These are phyloP conservation scores for Dittrichia graveolens DNA, from an alignment of 129 eudicot species.

Conservation along the genomic window DNA sequence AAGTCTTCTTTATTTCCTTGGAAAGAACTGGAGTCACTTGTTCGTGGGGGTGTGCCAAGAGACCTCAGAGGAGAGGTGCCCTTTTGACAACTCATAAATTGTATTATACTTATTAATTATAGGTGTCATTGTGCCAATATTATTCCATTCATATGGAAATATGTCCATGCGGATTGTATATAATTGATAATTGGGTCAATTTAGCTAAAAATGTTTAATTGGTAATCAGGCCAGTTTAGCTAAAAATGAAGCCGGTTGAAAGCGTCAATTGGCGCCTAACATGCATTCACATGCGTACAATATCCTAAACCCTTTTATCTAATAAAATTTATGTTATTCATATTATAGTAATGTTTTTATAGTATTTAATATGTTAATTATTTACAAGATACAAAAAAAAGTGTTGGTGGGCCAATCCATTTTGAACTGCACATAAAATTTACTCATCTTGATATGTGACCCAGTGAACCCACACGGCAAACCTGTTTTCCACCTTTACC, in stretches of 20 bases:
- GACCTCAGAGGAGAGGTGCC: constrained; percentile 92
- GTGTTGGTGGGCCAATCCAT: not conserved
- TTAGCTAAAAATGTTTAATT: constrained; percentile 4
- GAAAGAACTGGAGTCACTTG: constrained; percentile 85
- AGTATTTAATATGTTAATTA: not conserved
- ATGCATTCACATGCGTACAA: constrained; percentile 1
- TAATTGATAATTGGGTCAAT: not conserved
- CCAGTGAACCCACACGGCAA: not conserved
- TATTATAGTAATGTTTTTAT: not conserved
- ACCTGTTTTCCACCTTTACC: not conserved
- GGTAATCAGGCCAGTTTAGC: not conserved
- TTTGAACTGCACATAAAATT: not conserved
- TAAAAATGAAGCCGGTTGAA: not conserved
- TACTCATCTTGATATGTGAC: not conserved
- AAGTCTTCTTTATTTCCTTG: constrained; percentile 45
- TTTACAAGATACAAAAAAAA: constrained; percentile 3
- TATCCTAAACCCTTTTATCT: not conserved
- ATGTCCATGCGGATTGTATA: not conserved
- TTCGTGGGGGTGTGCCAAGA: constrained; percentile 91
- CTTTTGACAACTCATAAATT: not conserved
- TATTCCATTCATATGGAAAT: not conserved
- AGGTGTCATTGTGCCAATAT: not conserved
- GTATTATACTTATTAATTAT: constrained; percentile 2
- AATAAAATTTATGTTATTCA: not conserved
- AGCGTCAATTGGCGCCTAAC: not conserved